Percentiles rank a stretch among this genome's conserved stretches.
These are phyloP conservation scores for Olyra latifolia DNA, from an alignment of 176 grass and related monocot species.

Conservation along the genomic window DNA sequence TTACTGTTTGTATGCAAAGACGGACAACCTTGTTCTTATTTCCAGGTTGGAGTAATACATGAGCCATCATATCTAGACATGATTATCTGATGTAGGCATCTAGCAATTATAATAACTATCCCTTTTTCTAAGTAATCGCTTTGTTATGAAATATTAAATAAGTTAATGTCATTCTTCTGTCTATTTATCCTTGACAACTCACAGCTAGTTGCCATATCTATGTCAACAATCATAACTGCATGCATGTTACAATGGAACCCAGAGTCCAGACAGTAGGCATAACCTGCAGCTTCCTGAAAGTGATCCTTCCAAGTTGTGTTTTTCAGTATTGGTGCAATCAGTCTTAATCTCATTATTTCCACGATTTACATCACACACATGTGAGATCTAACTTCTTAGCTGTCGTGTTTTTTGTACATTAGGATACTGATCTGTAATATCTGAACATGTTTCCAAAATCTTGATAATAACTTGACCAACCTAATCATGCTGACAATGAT, in stretches of 20 bases:
- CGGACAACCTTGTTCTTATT: background rate
- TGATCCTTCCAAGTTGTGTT: background rate
- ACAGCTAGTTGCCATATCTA: background rate
- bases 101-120: background rate
- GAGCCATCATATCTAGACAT: background rate
- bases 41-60: background rate
- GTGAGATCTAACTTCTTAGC: background rate
- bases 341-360: background rate
- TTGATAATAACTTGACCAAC: background rate
- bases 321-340: no score
- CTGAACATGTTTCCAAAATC: background rate
- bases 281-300: conserved; percentile 10
- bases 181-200: conserved; percentile 8
- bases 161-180: background rate
- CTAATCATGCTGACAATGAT: background rate
- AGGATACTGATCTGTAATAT: background rate
- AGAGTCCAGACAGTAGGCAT: background rate
- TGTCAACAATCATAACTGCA: background rate
- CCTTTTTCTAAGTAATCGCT: background rate
- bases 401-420: background rate
- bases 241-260: background rate
- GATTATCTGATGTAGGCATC: background rate
- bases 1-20: background rate
- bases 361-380: background rate
- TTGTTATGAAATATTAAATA: background rate